phyloP scores from a whole-genome alignment of 768 basidiomycete species.

The Russula ochroleuca region DNA sequence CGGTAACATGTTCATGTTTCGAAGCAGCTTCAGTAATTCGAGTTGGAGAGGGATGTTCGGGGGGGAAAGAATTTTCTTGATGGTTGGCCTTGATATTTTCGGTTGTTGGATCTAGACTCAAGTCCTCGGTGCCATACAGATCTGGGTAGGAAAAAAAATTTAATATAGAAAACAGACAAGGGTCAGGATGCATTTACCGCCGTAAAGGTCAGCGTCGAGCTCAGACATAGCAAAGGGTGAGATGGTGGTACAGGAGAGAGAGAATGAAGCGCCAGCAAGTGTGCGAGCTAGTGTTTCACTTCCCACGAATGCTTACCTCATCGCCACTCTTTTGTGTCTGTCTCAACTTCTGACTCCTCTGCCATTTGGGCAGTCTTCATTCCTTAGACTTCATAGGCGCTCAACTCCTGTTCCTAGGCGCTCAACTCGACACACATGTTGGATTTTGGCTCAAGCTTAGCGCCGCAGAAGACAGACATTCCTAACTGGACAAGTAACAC shows the following conservation, averaged over 20 bases:
- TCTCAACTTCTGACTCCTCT: background rate
- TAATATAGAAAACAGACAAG: background rate
- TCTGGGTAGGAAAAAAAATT: slow-evolving; percentile 31
- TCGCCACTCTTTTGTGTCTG: background rate
- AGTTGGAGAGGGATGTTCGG: slow-evolving; percentile 15
- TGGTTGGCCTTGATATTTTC: slow-evolving; percentile 28
- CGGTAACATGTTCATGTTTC: background rate
- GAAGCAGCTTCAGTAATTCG: slow-evolving; percentile 1
- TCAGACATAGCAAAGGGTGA: slow-evolving; percentile 50
- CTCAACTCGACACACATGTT: background rate
- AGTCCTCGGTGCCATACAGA: slow-evolving; percentile 60
- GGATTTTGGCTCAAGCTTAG: background rate
- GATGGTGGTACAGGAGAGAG: slow-evolving; percentile 32
- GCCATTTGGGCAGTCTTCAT: background rate
- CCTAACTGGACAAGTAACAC: background rate
- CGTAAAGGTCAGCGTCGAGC: slow-evolving; percentile 86
- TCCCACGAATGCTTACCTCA: slow-evolving; percentile 24
- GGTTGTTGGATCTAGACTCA: slow-evolving; percentile 46
- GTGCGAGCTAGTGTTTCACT: slow-evolving; percentile 20
- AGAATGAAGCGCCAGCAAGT: slow-evolving; percentile 21
- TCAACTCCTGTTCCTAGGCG: background rate
- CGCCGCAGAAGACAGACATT: background rate
- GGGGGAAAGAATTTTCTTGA: slow-evolving; percentile 16
- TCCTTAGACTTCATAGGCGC: background rate
- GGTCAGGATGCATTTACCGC: slow-evolving; percentile 49